Percentiles rank a stretch among this genome's conserved stretches.
Evolutionary conservation across 805 yeast species (phyloP).

Genomic region (Cyberlindnera veronae): DNA sequence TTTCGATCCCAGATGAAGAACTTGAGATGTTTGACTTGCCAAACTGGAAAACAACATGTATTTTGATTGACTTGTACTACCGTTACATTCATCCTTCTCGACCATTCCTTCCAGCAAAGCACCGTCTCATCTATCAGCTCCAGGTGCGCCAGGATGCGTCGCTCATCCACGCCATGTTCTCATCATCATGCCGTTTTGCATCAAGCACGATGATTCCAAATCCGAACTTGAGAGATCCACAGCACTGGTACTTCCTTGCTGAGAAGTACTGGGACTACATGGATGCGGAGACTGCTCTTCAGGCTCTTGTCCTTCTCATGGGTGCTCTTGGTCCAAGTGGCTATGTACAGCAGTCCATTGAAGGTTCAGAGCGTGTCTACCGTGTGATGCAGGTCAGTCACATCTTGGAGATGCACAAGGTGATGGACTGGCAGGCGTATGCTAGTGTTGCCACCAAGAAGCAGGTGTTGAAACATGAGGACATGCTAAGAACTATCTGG

Average conservation of each 20-base stretch:
- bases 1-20: constrained; percentile 29
- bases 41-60: constrained; percentile 30
- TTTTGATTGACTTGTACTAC: constrained; percentile 37
- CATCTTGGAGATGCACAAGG: constrained; percentile 12
- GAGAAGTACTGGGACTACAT: constrained; percentile 32
- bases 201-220: constrained; percentile 27
- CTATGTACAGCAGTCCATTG: constrained; percentile 26
- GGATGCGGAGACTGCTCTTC: constrained; percentile 27
- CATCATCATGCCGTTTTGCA: constrained; percentile 32
- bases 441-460: constrained; percentile 29
- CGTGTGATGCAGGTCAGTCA: constrained; percentile 19
- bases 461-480: constrained; percentile 34
- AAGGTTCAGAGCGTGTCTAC: constrained; percentile 26
- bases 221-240: constrained; percentile 29
- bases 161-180: constrained; percentile 34
- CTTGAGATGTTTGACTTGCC: constrained; percentile 36
- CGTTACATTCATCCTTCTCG: constrained; percentile 38
- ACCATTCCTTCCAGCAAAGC: constrained; percentile 35
- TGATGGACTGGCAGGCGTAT: constrained; percentile 27
- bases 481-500: constrained; percentile 35
- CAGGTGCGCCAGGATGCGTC: constrained; percentile 31
- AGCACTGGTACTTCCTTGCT: constrained; percentile 36
- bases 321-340: constrained; percentile 32
- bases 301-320: constrained; percentile 28
- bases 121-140: constrained; percentile 29